Percentiles rank a stretch among this genome's conserved stretches.
Conservation (phyloP, 2,329 filamentous ascomycete species). For the Lasiodiplodia hormozganensis region DNA sequence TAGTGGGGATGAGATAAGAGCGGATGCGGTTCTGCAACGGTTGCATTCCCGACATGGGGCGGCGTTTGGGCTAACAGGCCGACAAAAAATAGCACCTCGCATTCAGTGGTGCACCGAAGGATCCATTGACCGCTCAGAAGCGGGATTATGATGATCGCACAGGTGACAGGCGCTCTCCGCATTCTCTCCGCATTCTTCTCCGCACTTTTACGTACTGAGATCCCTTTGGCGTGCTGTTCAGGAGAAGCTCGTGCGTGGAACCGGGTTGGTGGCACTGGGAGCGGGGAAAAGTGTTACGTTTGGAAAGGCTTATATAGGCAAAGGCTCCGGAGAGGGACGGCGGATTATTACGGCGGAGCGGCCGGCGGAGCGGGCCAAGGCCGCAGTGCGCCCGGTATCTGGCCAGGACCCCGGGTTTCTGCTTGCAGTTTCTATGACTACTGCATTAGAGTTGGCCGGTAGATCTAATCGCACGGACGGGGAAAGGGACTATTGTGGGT, state of each 20-base stretch:
- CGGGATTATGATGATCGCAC: background rate
- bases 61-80: conserved; percentile 3
- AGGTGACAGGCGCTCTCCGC: background rate
- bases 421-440: conserved; percentile 15
- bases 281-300: conserved; percentile 9
- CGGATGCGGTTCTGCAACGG: background rate
- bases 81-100: background rate
- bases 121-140: background rate
- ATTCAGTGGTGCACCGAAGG: background rate
- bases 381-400: conserved; percentile 22
- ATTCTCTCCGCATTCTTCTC: conserved; percentile 23
- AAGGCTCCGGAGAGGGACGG: background rate
- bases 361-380: conserved; percentile 15
- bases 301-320: background rate
- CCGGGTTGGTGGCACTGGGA: conserved; percentile 2
- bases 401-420: background rate
- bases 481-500: conserved; percentile 12
- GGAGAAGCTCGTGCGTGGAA: background rate
- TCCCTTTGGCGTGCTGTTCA: background rate
- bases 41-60: background rate
- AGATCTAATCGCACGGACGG: conserved; percentile 24
- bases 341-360: conserved; percentile 8
- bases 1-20: background rate
- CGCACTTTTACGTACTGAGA: conserved; percentile 26
- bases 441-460: conserved; percentile 21